Evolutionary conservation across 106 monocot species (phyloP), one percentile per base, ranked within the genome.

Genomic region (Xerophyta viscosa): DNA sequence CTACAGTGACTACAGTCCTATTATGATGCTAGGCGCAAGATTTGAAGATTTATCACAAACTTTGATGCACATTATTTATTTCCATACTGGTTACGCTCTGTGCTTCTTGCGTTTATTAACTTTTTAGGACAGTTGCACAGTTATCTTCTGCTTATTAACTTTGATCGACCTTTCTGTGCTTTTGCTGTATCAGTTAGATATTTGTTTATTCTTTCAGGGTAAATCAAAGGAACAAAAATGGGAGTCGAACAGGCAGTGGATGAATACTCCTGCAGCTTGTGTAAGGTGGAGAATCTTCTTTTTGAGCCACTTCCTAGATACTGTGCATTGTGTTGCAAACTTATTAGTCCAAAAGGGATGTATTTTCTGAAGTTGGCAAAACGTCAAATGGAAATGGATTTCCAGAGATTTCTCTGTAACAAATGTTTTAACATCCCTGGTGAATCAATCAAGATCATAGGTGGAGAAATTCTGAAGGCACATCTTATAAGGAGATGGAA

Each of bases 221-320:
- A 49, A 68, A 30, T 41, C 58, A 46, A 63, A 37, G 22, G 4
- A 33, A 33, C 26, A 65, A 45, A 37, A 60, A 43, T 29, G 24
- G 30, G 42, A 19, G 0, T 3, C 29, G 55, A 36, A 19, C 41
- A 41, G 22, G 31, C 46, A 20, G 14, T n/a, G 24, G 71, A 77
- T 62, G 43, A 62, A 48, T 70, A 71, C 24, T 52, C 56, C 24
- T 82, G 82, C 50, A 82, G 64, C 64, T 63, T 92, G 45, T 92
- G 91, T 48, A 67, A 61, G 41, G 61, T 66, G 61, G 67, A 61
- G 26, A 67, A 60, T 24, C 77, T 92, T 41, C 52, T 48, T 41
- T 86, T 78, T 70, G 72, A 82, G 19, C 62, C 76, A 23, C 78
- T 70, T 39, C 42, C 75, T 29, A 56, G 78, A 60, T 92, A 64